These are phyloP conservation scores for Fusarium foetens DNA, from an alignment of 2,329 filamentous ascomycete species.

Conservation along the genomic window DNA sequence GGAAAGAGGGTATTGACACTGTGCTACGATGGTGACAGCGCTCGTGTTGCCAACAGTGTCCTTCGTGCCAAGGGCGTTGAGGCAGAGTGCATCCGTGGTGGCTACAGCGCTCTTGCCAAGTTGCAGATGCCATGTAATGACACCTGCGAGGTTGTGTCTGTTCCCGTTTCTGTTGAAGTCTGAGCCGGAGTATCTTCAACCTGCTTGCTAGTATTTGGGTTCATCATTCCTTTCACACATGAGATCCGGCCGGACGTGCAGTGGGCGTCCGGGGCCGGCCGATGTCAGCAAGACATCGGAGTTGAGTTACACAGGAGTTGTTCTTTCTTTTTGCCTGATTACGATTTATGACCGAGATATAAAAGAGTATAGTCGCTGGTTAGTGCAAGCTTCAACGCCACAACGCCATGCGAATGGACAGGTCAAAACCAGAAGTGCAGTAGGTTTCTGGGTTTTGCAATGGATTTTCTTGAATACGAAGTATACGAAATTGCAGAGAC, in stretches of 20 bases:
- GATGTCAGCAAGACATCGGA: not conserved
- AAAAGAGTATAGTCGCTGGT: conserved; percentile 11
- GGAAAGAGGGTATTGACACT: conserved; percentile 57
- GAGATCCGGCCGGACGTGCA: conserved; percentile 34
- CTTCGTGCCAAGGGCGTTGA: conserved; percentile 61
- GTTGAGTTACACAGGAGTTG: not conserved
- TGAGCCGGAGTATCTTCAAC: not conserved
- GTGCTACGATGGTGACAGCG: conserved; percentile 65
- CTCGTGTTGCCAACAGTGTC: conserved; percentile 64
- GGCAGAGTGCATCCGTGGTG: conserved; percentile 59
- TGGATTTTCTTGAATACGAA: not conserved
- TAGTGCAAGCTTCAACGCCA: conserved; percentile 36
- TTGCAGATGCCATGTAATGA: conserved; percentile 43
- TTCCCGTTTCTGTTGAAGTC: conserved; percentile 41
- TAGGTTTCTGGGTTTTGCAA: conserved; percentile 38
- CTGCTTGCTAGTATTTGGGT: not conserved
- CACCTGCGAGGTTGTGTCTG: conserved; percentile 38
- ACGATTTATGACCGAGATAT: conserved; percentile 19
- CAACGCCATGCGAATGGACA: not conserved
- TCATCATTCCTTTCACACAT: not conserved
- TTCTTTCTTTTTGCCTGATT: conserved; percentile 7
- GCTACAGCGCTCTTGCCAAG: conserved; percentile 45
- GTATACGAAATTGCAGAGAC: not conserved
- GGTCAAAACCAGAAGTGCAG: conserved; percentile 38
- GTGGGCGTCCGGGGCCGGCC: conserved; percentile 37